A percentile compares a stretch with the other conserved stretches of the same genome.
Conservation (phyloP, 2,329 filamentous ascomycete genomes). For the Delphinella strobiligena region DNA sequence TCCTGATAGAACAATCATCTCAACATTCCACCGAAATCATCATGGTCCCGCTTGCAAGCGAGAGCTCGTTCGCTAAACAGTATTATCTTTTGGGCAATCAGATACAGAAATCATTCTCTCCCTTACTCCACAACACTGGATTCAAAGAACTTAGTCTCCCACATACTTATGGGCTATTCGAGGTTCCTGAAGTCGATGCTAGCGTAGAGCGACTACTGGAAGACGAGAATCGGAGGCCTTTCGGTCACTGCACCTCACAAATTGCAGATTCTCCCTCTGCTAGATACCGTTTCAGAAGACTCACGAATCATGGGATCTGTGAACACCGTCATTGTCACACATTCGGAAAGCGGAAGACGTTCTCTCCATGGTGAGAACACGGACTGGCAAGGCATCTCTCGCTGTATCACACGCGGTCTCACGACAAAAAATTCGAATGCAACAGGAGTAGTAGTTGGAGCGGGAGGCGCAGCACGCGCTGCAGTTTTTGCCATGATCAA, state of each 20-base stretch:
- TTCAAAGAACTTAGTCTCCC: background rate
- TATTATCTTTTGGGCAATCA: conserved; percentile 1
- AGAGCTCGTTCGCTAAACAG: too few species aligned
- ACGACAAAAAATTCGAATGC: background rate
- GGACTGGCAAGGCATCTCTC: conserved; percentile 1
- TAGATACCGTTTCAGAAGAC: conserved; percentile 1
- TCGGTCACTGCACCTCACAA: conserved; percentile 4
- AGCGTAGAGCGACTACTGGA: background rate
- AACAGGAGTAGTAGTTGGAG: background rate
- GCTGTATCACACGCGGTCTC: background rate
- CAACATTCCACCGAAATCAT: too few species aligned
- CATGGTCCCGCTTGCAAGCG: too few species aligned
- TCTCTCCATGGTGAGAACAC: background rate
- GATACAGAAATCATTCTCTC: conserved; percentile 1
- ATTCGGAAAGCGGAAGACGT: background rate
- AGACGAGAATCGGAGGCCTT: background rate
- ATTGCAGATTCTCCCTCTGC: background rate
- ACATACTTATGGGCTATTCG: background rate
- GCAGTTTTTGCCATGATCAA: conserved; percentile 1
- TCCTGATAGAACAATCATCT: too few species aligned
- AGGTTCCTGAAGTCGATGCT: conserved; percentile 1
- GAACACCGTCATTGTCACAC: background rate
- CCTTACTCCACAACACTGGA: conserved; percentile 2
- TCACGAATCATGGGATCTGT: background rate
- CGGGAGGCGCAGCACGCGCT: conserved; percentile 2